Evolutionary conservation across 2,329 filamentous ascomycete genomes (phyloP).

Genomic region (Thielaviopsis ethacetica): DNA sequence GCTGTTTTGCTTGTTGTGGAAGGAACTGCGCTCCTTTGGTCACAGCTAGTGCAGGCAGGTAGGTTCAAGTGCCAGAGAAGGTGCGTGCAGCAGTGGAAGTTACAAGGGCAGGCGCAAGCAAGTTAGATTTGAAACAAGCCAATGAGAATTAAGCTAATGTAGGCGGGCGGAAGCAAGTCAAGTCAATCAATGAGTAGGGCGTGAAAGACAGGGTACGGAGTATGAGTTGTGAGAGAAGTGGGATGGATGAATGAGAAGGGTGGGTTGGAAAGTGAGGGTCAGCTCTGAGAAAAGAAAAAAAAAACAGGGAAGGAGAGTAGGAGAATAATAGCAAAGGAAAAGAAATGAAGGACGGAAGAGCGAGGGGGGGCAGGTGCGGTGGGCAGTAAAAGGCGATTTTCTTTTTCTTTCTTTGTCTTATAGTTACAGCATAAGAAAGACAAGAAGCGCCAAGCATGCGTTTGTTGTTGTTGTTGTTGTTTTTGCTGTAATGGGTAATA

Average conservation of each 20-base stretch:
- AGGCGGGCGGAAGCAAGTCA: too few species aligned
- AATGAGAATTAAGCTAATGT: not conserved
- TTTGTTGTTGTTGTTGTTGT: not conserved
- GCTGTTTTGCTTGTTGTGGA: not conserved
- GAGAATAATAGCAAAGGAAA: not conserved
- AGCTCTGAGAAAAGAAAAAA: not conserved
- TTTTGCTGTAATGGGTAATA: too few species aligned
- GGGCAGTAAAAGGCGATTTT: too few species aligned
- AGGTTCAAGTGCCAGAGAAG: too few species aligned
- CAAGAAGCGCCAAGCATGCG: too few species aligned
- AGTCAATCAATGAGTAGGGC: too few species aligned
- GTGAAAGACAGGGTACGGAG: not conserved
- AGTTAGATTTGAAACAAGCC: not conserved
- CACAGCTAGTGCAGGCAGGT: not conserved
- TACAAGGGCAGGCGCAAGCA: not conserved
- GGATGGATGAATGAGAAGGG: not conserved
- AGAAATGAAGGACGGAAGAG: too few species aligned
- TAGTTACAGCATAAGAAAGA: too few species aligned
- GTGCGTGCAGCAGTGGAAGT: not conserved
- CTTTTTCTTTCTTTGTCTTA: not conserved
- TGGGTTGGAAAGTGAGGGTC: not conserved
- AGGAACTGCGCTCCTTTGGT: not conserved
- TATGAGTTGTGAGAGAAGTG: not conserved
- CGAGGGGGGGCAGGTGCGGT: too few species aligned
- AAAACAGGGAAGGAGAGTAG: not conserved